Conservation (phyloP, 1,284 basidiomycete species). For the Schizophyllum commune region DNA sequence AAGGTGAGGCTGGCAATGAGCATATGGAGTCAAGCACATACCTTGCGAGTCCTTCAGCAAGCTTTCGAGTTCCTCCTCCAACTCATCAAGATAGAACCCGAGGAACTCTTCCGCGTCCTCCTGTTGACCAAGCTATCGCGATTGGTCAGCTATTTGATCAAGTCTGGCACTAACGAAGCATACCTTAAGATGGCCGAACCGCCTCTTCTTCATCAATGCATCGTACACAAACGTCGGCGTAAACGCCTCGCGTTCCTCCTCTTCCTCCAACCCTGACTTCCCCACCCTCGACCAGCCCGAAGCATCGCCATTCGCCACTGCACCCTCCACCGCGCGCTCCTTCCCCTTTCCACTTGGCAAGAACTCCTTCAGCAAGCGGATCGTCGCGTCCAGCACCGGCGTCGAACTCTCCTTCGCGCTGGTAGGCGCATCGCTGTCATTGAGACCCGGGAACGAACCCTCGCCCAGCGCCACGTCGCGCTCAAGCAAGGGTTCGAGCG, state of each 20-base stretch:
- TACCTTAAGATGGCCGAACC: slow-evolving; percentile 90
- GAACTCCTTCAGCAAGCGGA: slow-evolving; percentile 82
- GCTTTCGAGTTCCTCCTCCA: slow-evolving; percentile 87
- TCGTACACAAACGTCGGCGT: slow-evolving; percentile 89
- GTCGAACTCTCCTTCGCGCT: slow-evolving; percentile 37
- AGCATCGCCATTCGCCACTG: slow-evolving; percentile 19
- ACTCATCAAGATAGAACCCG: slow-evolving; percentile 93
- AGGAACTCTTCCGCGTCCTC: slow-evolving; percentile 99
- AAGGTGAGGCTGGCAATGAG: too few relatives aligned
- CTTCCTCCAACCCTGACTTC: slow-evolving; percentile 27
- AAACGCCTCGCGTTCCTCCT: slow-evolving; percentile 60
- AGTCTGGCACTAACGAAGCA: slow-evolving; percentile 22
- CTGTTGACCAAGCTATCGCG: slow-evolving; percentile 76
- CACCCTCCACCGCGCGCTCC: slow-evolving; percentile 22
- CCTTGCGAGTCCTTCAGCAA: slow-evolving; percentile 34
- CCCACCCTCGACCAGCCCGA: slow-evolving; percentile 9
- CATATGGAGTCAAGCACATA: too few relatives aligned
- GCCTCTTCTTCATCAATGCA: slow-evolving; percentile 91
- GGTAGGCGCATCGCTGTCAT: slow-evolving; percentile 22
- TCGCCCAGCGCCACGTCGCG: slow-evolving; percentile 16
- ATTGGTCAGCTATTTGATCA: neutral
- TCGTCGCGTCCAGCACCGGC: slow-evolving; percentile 78
- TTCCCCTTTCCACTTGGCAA: slow-evolving; percentile 30
- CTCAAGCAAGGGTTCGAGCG: slow-evolving; percentile 48
- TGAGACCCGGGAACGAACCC: slow-evolving; percentile 4